Base-by-base conservation (phyloP, 306 rosid species). In the Carpinus fangiana region DNA sequence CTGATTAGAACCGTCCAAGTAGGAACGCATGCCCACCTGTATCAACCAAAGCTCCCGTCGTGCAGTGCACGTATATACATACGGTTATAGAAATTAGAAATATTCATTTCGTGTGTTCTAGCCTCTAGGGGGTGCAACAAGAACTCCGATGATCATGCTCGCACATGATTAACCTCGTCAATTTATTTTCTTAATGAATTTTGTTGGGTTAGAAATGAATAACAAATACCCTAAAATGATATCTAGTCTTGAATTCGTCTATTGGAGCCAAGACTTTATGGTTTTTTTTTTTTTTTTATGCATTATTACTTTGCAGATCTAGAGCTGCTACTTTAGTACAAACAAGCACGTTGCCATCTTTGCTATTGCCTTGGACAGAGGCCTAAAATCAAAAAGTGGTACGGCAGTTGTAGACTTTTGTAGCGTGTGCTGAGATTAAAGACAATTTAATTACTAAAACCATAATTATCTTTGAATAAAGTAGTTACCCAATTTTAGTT, bases 1-100 rank as follows among this genome's bases (percentile, higher is more conserved):
- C 70, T 64, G 53, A 77, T 28, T 10, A 56, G 45, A 67, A 14
- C 23, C 76, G 26, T 68, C 45, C 23, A 45, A 72, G 64, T 26
- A 23, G 47, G n/a, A 12, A 51, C 4, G 3, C 38, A 13, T 57
- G 21, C 70, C 74, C 5, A 11, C 4, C 46, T 61, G 12, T 7
- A 59, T 79, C 78, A 72, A 38, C 45, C 36, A 51, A 20, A n/a
- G 55, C n/a, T 64, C 51, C 74, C 75, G 47, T 53, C 81, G 75
- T 78, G 73, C 70, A 12, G 4, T 62, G 55, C 81, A 70, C 53
- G 80, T 73, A n/a, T 77, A 21, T 73, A 12, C 48, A 21, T 68
- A 12, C 48, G 55, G 7, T 54, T 17, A 36, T 11, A 1, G 52
- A n/a, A 34, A 31, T 31, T 31, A 31, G 21, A 66, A 8, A 9